phyloP scores from a whole-genome alignment of 192 early-diverging fungal genomes.

The Lunasporangiospora selenospora region DNA sequence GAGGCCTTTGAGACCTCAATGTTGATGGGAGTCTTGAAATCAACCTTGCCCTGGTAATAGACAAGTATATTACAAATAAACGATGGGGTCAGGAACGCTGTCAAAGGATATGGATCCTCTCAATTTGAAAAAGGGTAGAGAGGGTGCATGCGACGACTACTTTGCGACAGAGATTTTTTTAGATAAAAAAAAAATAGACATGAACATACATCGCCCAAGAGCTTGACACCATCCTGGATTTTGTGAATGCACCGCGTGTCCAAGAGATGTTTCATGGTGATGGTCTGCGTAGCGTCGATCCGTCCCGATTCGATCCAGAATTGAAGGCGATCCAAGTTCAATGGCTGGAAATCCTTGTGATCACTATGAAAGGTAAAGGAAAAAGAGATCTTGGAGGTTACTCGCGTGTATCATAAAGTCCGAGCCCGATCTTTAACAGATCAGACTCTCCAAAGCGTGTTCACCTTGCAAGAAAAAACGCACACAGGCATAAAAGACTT shows the following conservation, averaged over 20 bases:
- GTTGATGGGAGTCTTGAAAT: constrained; percentile 76
- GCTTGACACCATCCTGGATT: constrained; percentile 85
- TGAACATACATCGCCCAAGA: constrained; percentile 69
- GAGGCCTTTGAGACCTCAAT: constrained; percentile 89
- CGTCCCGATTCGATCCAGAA: constrained; percentile 89
- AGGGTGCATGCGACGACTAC: no score
- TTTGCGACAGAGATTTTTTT: not conserved
- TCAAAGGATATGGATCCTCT: no score
- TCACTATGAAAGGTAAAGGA: constrained; percentile 50
- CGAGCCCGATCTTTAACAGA: no score
- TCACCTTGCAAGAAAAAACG: not conserved
- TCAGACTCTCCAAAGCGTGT: no score
- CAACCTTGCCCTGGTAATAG: constrained; percentile 70
- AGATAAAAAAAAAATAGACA: not conserved
- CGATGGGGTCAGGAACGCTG: not conserved
- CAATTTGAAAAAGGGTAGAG: no score
- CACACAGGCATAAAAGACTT: not conserved
- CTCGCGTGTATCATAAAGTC: no score
- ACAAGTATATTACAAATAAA: not conserved
- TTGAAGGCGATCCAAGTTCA: constrained; percentile 90
- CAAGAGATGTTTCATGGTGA: constrained; percentile 82
- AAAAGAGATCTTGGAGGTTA: no score
- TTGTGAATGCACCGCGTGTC: constrained; percentile 72
- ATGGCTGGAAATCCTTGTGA: constrained; percentile 68
- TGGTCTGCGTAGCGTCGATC: constrained; percentile 77